A percentile compares a stretch with the other conserved stretches of the same genome.
These are phyloP conservation scores for Graphilbum sp. DNA, from an alignment of 2,329 filamentous ascomycete species.

Conservation along the genomic window DNA sequence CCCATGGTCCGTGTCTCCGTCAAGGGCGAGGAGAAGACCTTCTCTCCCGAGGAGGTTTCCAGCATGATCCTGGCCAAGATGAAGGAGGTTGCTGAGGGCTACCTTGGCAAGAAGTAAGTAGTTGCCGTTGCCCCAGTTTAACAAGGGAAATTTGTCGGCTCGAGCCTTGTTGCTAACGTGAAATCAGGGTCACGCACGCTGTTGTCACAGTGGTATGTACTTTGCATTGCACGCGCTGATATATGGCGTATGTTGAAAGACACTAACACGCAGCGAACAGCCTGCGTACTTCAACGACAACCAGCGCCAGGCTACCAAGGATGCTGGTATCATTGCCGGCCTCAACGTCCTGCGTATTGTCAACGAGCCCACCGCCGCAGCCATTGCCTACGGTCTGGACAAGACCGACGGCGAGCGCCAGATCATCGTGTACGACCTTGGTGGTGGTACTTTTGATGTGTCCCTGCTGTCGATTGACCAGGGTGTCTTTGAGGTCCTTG, in stretches of 20 bases:
- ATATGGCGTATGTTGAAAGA: background rate
- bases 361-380: slow-evolving; percentile 91
- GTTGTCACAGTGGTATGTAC: slow-evolving; percentile 58
- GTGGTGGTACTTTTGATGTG: slow-evolving; percentile 90
- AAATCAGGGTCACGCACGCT: slow-evolving; percentile 50
- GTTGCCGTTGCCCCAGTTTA: slow-evolving; percentile 37
- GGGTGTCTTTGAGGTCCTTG: slow-evolving; percentile 86
- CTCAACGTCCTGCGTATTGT: slow-evolving; percentile 92
- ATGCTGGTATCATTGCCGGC: slow-evolving; percentile 80
- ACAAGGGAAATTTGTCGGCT: too few relatives aligned
- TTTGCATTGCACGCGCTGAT: background rate
- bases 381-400: slow-evolving; percentile 86
- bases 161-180: background rate
- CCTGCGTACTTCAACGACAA: slow-evolving; percentile 98
- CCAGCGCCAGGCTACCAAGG: slow-evolving; percentile 93
- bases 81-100: slow-evolving; percentile 53
- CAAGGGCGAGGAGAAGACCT: slow-evolving; percentile 34
- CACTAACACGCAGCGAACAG: slow-evolving; percentile 1
- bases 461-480: slow-evolving; percentile 82
- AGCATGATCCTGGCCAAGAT: slow-evolving; percentile 47
- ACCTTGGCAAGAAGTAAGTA: slow-evolving; percentile 66
- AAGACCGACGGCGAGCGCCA: slow-evolving; percentile 72
- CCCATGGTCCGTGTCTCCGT: slow-evolving; percentile 64
- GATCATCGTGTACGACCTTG: slow-evolving; percentile 86
- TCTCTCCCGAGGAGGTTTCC: slow-evolving; percentile 45